Conservation (phyloP, 495 filamentous ascomycete genomes). For the Aspergillus carlsbadensis region DNA sequence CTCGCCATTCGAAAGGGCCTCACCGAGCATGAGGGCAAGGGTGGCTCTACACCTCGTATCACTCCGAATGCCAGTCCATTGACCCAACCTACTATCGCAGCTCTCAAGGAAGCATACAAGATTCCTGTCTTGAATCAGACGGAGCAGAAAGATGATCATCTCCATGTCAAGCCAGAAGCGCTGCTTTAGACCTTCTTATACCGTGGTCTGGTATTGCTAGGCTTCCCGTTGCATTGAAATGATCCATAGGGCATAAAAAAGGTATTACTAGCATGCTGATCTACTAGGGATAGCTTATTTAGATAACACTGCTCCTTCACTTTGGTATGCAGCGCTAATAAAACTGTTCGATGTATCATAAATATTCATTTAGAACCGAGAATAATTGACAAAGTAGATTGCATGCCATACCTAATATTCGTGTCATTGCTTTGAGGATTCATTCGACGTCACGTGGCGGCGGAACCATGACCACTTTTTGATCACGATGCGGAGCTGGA, state of each 20-base stretch:
- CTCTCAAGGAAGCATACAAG: constrained; percentile 24
- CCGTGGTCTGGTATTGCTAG: neutral
- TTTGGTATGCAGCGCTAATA: too few species aligned
- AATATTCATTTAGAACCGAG: too few species aligned
- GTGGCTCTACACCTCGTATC: constrained; percentile 20
- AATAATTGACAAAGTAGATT: too few species aligned
- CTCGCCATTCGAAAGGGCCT: constrained; percentile 76
- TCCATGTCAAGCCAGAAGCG: constrained; percentile 19
- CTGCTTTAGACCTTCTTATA: neutral
- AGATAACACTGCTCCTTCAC: too few species aligned
- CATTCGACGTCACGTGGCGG: too few species aligned
- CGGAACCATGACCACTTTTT: too few species aligned
- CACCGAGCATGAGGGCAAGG: constrained; percentile 44
- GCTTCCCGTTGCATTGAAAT: neutral
- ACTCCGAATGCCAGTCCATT: constrained; percentile 31
- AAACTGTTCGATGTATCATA: too few species aligned
- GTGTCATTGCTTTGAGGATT: too few species aligned
- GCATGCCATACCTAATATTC: too few species aligned
- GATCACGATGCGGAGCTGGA: too few species aligned
- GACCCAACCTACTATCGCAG: constrained; percentile 22
- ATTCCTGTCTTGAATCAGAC: constrained; percentile 32
- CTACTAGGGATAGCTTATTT: too few species aligned
- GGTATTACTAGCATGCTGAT: too few species aligned
- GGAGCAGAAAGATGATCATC: constrained; percentile 23
- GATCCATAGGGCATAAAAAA: neutral